Evolutionary conservation across 495 filamentous ascomycete genomes (phyloP).

Genomic region (Cercophora samala): DNA sequence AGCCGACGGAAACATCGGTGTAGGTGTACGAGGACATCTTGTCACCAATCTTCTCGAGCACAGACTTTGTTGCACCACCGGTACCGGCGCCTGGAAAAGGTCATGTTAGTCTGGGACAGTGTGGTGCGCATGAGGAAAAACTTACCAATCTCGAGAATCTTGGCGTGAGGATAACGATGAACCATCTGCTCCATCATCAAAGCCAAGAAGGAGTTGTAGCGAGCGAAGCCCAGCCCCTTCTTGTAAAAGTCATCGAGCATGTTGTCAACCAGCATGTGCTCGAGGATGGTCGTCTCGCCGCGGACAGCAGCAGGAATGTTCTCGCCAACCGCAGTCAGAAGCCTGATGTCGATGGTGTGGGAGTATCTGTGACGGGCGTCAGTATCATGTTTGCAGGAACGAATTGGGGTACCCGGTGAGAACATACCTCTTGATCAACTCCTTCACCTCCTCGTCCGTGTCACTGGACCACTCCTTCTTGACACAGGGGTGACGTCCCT

Average conservation of each 20-base stretch:
- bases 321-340: slow-evolving; percentile 33
- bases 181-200: slow-evolving; percentile 31
- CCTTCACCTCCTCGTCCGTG: not conserved
- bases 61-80: slow-evolving; percentile 35
- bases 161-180: slow-evolving; percentile 36
- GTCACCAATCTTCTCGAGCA: slow-evolving; percentile 24
- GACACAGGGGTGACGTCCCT: slow-evolving; percentile 12
- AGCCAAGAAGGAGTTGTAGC: not conserved
- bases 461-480: slow-evolving; percentile 17
- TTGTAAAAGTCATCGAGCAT: not conserved
- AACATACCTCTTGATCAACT: not conserved
- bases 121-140: not conserved
- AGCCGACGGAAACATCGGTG: slow-evolving; percentile 34
- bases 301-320: slow-evolving; percentile 28
- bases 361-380: not conserved
- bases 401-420: not conserved
- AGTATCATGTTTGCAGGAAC: not conserved
- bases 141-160: slow-evolving; percentile 46
- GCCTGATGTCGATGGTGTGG: slow-evolving; percentile 15
- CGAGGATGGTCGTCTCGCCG: slow-evolving; percentile 37
- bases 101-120: not conserved
- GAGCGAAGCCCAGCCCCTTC: not conserved
- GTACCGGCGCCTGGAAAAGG: slow-evolving; percentile 32
- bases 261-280: slow-evolving; percentile 33
- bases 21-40: slow-evolving; percentile 42